These are phyloP conservation scores for Arabidopsis lyrata DNA, from an alignment of 441 rosid species.

Conservation along the genomic window DNA sequence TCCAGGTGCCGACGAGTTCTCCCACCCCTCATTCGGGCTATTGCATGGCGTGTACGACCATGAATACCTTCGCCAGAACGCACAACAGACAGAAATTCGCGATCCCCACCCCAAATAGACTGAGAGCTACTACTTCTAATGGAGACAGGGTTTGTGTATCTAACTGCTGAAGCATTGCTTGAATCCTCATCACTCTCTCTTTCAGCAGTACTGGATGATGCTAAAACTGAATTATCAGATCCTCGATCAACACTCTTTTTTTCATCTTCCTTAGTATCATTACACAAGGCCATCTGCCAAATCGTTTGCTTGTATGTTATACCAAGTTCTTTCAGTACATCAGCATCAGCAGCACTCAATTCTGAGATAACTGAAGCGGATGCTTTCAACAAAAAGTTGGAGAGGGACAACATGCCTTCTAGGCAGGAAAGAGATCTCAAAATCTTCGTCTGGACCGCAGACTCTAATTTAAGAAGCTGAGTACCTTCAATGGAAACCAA, in stretches of 20 bases:
- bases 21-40: conserved; percentile 92
- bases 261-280: conserved; percentile 80
- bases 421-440: conserved; percentile 80
- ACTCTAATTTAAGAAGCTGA: conserved; percentile 67
- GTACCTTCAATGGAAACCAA: conserved; percentile 67
- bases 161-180: conserved; percentile 61
- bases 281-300: conserved; percentile 87
- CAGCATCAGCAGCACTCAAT: conserved; percentile 90
- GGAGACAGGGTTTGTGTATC: conserved; percentile 87
- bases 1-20: conserved; percentile 88
- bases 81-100: conserved; percentile 80
- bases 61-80: conserved; percentile 85
- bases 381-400: conserved; percentile 86
- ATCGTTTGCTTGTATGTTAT: conserved; percentile 70
- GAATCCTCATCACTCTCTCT: conserved; percentile 92
- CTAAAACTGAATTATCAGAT: conserved; percentile 63
- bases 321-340: conserved; percentile 89
- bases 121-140: conserved; percentile 72
- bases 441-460: conserved; percentile 60
- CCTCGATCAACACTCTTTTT: conserved; percentile 64
- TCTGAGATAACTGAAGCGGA: conserved; percentile 79
- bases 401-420: conserved; percentile 81
- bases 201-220: conserved; percentile 71
- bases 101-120: conserved; percentile 82
- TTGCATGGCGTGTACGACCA: conserved; percentile 85